Evolutionary conservation across 257 asterid species (phyloP), one percentile per base, ranked within the genome.

Genomic region (Perilla frutescens): DNA sequence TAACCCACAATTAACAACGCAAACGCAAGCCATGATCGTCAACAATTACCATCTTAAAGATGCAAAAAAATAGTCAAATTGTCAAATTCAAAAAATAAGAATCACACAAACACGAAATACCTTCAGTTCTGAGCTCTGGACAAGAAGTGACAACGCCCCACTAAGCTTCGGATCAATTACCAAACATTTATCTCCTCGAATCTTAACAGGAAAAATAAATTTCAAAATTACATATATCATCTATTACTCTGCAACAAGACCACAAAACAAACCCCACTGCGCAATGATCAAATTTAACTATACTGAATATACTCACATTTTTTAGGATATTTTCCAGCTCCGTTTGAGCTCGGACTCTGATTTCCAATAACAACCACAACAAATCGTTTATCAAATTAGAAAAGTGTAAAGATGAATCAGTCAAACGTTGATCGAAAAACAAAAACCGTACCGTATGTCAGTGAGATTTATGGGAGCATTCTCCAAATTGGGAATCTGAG

Each of bases 151-250:
- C 65, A 95, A 91, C 41, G 99, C 85, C 4, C 99, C 99, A 40
- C 98, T 83, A 50, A 92, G 98, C 88, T 95, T 92, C 67, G 95
- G 97, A 78, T 95, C 99, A 78, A 95, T 82, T 55, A 90, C 93
- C 79, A 95, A 84, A 82, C 98, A 95, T 83, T 95, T 95, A 54
- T 90, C 94, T 54, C 99, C 99, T 71, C 97, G 89, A 86, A 95
- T 82, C 99, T 95, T 64, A 2, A 50, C 50, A 58, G 4, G 11
- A 29, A 10, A 14, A 47, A 66, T 6, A 75, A 45, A 71, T 11
- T 13, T 54, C 43, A 50, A 64, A 69, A 41, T n/a, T 20, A 32
- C 74, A 71, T 26, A 31, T 63, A 41, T 56, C 40, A 32, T 59
- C 68, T n/a, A 7, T 14, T 13, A 66, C 7, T 70, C 13, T 0